These are phyloP conservation scores for Aristolochia californica DNA, from an alignment of 164 flowering plant species.

Conservation along the genomic window DNA sequence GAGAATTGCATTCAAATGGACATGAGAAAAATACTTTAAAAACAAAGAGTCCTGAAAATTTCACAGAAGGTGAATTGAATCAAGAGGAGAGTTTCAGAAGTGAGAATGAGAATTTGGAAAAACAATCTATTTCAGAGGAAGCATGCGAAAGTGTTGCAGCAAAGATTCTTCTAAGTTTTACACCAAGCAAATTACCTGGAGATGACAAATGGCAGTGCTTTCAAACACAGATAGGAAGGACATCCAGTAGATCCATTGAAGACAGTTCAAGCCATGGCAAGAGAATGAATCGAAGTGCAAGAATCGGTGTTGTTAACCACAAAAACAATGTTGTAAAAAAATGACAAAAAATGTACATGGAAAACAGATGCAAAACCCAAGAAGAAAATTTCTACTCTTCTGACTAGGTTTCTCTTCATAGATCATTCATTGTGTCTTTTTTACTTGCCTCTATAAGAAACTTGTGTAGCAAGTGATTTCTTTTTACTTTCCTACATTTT, in stretches of 20 bases:
- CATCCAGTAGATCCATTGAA: background rate
- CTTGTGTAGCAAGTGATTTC: too few species aligned
- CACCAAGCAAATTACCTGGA: slow-evolving; percentile 3
- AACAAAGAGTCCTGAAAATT: background rate
- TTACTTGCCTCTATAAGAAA: too few species aligned
- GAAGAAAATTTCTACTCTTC: too few species aligned
- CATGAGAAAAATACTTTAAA: background rate
- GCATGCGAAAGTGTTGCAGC: slow-evolving; percentile 19
- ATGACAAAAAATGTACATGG: too few species aligned
- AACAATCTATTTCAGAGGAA: slow-evolving; percentile 4
- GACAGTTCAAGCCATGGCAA: background rate
- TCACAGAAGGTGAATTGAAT: background rate
- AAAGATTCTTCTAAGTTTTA: slow-evolving; percentile 18
- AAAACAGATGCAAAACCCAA: too few species aligned
- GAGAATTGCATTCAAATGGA: background rate
- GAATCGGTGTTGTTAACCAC: background rate
- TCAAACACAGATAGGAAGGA: background rate
- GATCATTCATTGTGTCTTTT: too few species aligned
- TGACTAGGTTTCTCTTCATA: too few species aligned
- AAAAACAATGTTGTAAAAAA: too few species aligned
- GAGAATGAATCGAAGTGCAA: slow-evolving; percentile 6
- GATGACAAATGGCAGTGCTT: slow-evolving; percentile 1
- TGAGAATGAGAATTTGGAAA: slow-evolving; percentile 3
- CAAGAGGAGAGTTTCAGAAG: slow-evolving; percentile 2
- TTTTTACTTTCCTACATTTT: too few species aligned